phyloP scores from a whole-genome alignment of 2,329 filamentous ascomycete species.

The Xylariaceae sp. region DNA sequence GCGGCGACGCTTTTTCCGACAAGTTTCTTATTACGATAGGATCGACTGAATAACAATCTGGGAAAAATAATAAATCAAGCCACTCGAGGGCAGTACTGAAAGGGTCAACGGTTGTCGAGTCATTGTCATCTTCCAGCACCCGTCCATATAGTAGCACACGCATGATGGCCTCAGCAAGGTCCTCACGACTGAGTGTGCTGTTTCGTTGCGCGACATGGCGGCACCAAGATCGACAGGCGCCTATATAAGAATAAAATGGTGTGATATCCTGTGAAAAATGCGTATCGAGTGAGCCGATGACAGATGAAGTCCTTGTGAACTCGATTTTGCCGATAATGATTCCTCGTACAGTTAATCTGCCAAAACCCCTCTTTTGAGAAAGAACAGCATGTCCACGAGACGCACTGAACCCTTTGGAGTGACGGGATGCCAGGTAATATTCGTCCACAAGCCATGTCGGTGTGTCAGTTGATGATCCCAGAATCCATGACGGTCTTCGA shows the following conservation, averaged over 20 bases:
- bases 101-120: background rate
- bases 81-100: background rate
- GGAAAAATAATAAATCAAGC: constrained; percentile 3
- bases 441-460: background rate
- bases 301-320: background rate
- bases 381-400: background rate
- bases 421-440: background rate
- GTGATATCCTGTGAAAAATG: background rate
- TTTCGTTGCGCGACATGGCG: background rate
- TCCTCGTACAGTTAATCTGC: constrained; percentile 1
- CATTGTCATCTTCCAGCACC: background rate
- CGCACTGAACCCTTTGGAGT: background rate
- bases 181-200: background rate
- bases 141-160: background rate
- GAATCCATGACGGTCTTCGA: constrained; percentile 6
- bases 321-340: background rate
- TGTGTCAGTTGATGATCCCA: background rate
- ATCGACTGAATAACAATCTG: background rate
- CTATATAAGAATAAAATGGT: background rate
- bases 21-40: background rate
- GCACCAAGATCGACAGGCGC: constrained; percentile 1
- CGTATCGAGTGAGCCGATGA: background rate
- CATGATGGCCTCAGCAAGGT: background rate
- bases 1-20: too few species aligned
- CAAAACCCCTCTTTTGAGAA: background rate